These are phyloP conservation scores for Theobroma grandiflorum DNA, from an alignment of 441 rosid species.

Conservation along the genomic window DNA sequence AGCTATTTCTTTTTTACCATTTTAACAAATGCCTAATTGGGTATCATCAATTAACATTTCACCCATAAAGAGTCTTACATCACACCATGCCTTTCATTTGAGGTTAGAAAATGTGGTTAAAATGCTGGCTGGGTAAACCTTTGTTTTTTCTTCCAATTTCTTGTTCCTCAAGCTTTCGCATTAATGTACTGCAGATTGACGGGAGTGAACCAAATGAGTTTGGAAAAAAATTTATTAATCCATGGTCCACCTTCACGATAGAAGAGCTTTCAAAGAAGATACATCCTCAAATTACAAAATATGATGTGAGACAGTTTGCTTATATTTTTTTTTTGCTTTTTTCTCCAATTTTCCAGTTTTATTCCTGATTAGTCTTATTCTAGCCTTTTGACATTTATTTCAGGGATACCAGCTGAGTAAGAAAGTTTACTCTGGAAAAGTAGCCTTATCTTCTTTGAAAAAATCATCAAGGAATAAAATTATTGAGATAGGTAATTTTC, in stretches of 20 bases:
- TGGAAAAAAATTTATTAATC: constrained; percentile 51
- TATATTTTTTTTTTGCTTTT: neutral
- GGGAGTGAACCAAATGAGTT: constrained; percentile 28
- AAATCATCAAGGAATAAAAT: constrained; percentile 77
- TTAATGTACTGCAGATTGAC: constrained; percentile 51
- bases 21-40: neutral
- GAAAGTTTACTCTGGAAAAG: constrained; percentile 77
- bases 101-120: neutral
- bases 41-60: neutral
- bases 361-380: constrained; percentile 22
- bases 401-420: constrained; percentile 78
- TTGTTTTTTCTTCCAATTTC: neutral
- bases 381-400: constrained; percentile 33
- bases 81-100: neutral
- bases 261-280: constrained; percentile 61
- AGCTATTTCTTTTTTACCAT: neutral
- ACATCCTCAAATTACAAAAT: constrained; percentile 55
- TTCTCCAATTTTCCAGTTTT: constrained; percentile 27
- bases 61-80: neutral
- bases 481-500: constrained; percentile 70
- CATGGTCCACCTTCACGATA: constrained; percentile 74
- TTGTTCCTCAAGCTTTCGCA: neutral
- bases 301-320: constrained; percentile 53
- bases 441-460: constrained; percentile 60
- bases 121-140: constrained; percentile 4